Evolutionary conservation across 148 eudicot species (phyloP), one percentile per base, ranked within the genome.

Genomic region (Nepenthes gracilis): DNA sequence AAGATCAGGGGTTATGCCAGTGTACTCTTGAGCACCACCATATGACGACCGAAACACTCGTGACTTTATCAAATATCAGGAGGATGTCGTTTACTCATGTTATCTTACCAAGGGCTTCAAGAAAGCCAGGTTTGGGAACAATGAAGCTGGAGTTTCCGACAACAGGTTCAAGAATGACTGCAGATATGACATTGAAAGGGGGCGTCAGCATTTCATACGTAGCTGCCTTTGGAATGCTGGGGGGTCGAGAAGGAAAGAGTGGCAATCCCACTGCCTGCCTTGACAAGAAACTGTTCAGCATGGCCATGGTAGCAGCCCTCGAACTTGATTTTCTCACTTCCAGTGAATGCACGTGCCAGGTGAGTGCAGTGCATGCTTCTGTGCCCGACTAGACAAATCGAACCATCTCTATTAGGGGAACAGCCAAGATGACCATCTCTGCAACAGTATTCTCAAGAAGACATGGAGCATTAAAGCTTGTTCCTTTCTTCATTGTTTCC

Each of bases 251-350:
- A 93, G 87, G 96, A 95, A 4, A 93, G 79, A 43, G 92, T 93
- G 36, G 95, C 99, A 7, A 93, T 96, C 14, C 96, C 99, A 65
- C 95, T 89, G 11, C 95, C 96, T 5, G 92, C 99, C 67, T 89
- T 93, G 32, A 93, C 99, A 37, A 89, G 85, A 67, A 86, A 93
- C 10, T 95, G 85, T 66, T 93, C 99, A 13, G 99, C 96, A 47
- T 93, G 99, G 59, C 96, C 95, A 43, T 93, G 99, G 77, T 93
- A 93, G 76, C 99, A 93, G 43, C 99, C 99, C 78, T 93, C 99
- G 6, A 93, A 93, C 62, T 93, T 93, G 67, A 93, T 73, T 67
- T 89, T 86, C 65, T 84, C 76, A n/a, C 83, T 75, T 51, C 82
- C 79, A 32, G 95, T 93, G 76, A 75, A 93, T n/a, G 99, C 99